Percentiles rank a stretch among this genome's conserved stretches.
Evolutionary conservation across 768 basidiomycete genomes (phyloP).

Genomic region (Sistotremastrum suecicum): DNA sequence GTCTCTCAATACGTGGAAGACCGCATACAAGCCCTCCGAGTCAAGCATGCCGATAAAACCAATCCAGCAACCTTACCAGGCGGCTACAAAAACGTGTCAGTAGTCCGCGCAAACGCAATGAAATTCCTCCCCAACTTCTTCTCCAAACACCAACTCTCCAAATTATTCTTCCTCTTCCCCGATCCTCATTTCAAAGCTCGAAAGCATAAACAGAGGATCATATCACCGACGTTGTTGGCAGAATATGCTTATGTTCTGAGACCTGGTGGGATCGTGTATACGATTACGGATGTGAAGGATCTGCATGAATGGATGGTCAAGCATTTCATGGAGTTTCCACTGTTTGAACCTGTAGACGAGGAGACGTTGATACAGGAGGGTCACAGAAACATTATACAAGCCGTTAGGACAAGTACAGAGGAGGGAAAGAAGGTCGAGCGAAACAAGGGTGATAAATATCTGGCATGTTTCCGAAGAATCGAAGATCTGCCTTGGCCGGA

Average conservation of each 20-base stretch:
- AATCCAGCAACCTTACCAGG: constrained; percentile 15
- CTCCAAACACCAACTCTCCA: constrained; percentile 72
- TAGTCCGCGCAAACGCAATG: constrained; percentile 95
- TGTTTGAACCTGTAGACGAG: constrained; percentile 72
- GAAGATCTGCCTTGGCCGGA: constrained; percentile 5
- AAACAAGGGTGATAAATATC: constrained; percentile 82
- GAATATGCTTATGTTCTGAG: constrained; percentile 92
- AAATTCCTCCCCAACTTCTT: constrained; percentile 98
- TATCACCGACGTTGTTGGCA: constrained; percentile 91
- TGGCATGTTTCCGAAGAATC: constrained; percentile 77
- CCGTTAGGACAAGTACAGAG: constrained; percentile 76
- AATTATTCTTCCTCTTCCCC: constrained; percentile 96
- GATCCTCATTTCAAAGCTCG: constrained; percentile 97
- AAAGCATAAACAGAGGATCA: constrained; percentile 98
- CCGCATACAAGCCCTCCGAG: constrained; percentile 84
- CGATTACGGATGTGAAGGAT: constrained; percentile 92
- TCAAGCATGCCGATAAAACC: constrained; percentile 26
- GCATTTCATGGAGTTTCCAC: constrained; percentile 76
- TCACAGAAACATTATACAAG: constrained; percentile 66
- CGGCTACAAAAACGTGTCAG: constrained; percentile 77
- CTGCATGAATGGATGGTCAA: constrained; percentile 91
- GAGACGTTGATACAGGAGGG: constrained; percentile 62
- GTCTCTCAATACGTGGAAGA: constrained; percentile 95
- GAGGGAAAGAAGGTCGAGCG: constrained; percentile 95
- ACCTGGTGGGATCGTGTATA: constrained; percentile 93